Evolutionary conservation across 306 rosid genomes (phyloP), one percentile per base, ranked within the genome.

Genomic region (Begonia fuchsioides): DNA sequence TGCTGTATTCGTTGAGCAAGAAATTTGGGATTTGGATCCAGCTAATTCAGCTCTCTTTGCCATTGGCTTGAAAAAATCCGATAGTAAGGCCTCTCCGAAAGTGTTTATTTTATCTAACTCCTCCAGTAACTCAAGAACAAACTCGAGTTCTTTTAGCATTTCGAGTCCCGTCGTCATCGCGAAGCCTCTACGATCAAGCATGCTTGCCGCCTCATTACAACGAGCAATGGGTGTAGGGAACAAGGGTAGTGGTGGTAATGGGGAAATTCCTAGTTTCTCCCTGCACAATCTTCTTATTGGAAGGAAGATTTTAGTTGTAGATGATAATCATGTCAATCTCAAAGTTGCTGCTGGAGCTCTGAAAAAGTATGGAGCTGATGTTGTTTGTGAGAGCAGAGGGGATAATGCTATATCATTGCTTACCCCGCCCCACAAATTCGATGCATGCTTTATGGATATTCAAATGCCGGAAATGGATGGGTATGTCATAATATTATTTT

Each of bases 391-490:
- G 17, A 77, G 75, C 68, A 76, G 85, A 44, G 98, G 98, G 39
- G 52, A 47, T 53, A 77, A 71, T 15, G 98, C 94, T 13, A 73
- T 90, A 70, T 51, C 78, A 50, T 54, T 56, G 58, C 77, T 90
- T 63, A 75, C 53, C 15, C 98, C 95, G 17, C 95, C 94, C 61
- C 93, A 90, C 66, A 55, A 59, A 41, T 90, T 85, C 49, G 86
- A 81, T 62, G 98, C 98, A 43, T 85, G 98, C 61, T 90, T 90
- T 66, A 90, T 90, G 98, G 98, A 90, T 67, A 85, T 90, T 52
- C 96, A 90, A 68, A 90, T 90, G 98, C 98, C 98, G 1, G 93
- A 73, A 66, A 90, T 90, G 92, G 94, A 90, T 17, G 98, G 98
- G 98, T 90, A 73, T 51, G 93, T 64, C 8, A 5, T 26, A 5